Conservation (phyloP, 2,329 filamentous ascomycete species). For the Scleromitrula shiraiana region DNA sequence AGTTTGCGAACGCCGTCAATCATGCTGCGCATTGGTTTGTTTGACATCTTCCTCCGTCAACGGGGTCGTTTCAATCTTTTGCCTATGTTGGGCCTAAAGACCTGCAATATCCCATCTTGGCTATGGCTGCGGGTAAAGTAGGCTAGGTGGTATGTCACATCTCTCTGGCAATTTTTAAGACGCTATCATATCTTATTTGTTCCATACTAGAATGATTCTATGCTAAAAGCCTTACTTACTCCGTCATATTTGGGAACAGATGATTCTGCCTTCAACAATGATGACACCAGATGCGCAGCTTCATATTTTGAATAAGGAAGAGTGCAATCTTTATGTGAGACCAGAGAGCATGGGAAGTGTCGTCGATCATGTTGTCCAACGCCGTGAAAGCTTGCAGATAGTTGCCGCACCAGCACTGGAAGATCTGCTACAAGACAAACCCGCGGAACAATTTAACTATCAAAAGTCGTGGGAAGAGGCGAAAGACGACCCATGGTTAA, state of each 20-base stretch:
- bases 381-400: not conserved
- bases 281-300: not conserved
- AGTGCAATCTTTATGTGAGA: not conserved
- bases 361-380: not conserved
- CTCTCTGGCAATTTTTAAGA: not conserved
- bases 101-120: not conserved
- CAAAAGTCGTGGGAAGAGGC: not conserved
- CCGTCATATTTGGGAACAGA: not conserved
- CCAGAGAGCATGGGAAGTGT: not conserved
- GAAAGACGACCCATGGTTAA: slow-evolving; percentile 6
- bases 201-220: not conserved
- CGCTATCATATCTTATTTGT: not conserved
- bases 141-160: not conserved
- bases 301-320: not conserved
- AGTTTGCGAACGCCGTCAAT: slow-evolving; percentile 1
- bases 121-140: slow-evolving; percentile 2
- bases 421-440: not conserved
- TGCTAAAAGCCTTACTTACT: not conserved
- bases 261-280: slow-evolving; percentile 1
- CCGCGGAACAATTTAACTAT: not conserved
- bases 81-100: slow-evolving; percentile 1
- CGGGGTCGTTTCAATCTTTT: not conserved
- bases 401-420: not conserved
- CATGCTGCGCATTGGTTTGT: slow-evolving; percentile 1
- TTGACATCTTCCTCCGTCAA: not conserved